Percentiles rank a stretch among this genome's conserved stretches.
Evolutionary conservation across 768 basidiomycete species (phyloP).

Genomic region (Neoboletus magnificus): DNA sequence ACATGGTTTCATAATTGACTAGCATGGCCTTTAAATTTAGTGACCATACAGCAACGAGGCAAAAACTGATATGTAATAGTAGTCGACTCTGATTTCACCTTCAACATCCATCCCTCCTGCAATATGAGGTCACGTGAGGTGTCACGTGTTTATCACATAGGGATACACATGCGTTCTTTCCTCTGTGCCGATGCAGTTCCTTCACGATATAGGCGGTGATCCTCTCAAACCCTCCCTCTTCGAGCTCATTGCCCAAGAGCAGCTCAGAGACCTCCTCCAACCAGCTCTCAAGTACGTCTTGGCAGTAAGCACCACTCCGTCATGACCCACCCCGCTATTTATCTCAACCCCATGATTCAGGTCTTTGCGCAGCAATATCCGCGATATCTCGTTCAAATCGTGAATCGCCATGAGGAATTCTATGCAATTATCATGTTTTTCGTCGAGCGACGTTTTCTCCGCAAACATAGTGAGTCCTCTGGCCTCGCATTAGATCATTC

Average conservation of each 20-base stretch:
- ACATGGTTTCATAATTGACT: not conserved
- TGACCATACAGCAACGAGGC: not conserved
- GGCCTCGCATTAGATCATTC: not conserved
- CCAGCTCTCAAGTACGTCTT: constrained; percentile 94
- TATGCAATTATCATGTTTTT: constrained; percentile 86
- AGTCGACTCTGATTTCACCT: not conserved
- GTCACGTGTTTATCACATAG: constrained; percentile 17
- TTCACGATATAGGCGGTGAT: constrained; percentile 71
- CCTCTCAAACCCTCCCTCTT: constrained; percentile 80
- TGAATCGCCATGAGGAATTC: constrained; percentile 96
- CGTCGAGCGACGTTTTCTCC: constrained; percentile 88
- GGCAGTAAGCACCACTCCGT: constrained; percentile 52
- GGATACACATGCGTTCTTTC: not conserved
- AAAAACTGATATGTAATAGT: too few relatives aligned
- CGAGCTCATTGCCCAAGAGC: constrained; percentile 91
- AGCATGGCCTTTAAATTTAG: too few relatives aligned
- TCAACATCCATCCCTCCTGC: not conserved
- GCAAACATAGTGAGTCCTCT: constrained; percentile 65
- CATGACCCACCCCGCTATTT: not conserved
- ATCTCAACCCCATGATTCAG: constrained; percentile 38
- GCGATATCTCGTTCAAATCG: constrained; percentile 83
- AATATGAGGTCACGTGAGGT: constrained; percentile 17
- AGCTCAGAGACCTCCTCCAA: constrained; percentile 86
- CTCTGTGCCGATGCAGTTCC: constrained; percentile 66
- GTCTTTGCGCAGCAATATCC: constrained; percentile 95